Conservation (phyloP, 192 early-diverging fungal species). For the Linnemannia elongata region DNA sequence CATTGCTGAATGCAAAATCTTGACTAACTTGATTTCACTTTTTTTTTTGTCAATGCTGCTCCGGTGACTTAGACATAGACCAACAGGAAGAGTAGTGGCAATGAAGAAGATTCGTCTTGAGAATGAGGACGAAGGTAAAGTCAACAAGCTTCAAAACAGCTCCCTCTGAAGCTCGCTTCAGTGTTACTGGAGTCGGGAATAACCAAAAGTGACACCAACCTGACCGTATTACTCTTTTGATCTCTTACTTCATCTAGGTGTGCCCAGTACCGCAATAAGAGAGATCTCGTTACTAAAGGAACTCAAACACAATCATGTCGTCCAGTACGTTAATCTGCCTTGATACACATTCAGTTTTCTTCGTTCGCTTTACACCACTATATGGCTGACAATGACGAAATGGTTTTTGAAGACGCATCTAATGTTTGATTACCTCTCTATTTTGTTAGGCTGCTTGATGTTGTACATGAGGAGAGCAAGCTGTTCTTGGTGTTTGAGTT, state of each 20-base stretch:
- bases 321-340: slow-evolving; percentile 65
- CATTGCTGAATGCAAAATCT: background rate
- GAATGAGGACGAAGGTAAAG: slow-evolving; percentile 67
- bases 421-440: background rate
- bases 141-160: background rate
- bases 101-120: slow-evolving; percentile 83
- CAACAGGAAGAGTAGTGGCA: slow-evolving; percentile 73
- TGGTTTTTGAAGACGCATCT: background rate
- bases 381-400: background rate
- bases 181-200: too few relatives aligned
- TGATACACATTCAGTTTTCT: background rate
- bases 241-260: slow-evolving; percentile 66
- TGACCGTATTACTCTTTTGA: slow-evolving; percentile 32
- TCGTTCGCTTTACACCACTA: background rate
- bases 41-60: background rate
- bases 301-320: slow-evolving; percentile 77
- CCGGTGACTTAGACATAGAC: slow-evolving; percentile 43
- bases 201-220: too few relatives aligned
- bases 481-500: slow-evolving; percentile 97
- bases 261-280: slow-evolving; percentile 79
- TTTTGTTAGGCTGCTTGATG: slow-evolving; percentile 80
- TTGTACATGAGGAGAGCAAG: slow-evolving; percentile 86
- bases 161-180: too few relatives aligned
- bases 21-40: background rate
- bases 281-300: slow-evolving; percentile 87